Conservation (phyloP, 306 rosid genomes). For the Inga oerstediana region DNA sequence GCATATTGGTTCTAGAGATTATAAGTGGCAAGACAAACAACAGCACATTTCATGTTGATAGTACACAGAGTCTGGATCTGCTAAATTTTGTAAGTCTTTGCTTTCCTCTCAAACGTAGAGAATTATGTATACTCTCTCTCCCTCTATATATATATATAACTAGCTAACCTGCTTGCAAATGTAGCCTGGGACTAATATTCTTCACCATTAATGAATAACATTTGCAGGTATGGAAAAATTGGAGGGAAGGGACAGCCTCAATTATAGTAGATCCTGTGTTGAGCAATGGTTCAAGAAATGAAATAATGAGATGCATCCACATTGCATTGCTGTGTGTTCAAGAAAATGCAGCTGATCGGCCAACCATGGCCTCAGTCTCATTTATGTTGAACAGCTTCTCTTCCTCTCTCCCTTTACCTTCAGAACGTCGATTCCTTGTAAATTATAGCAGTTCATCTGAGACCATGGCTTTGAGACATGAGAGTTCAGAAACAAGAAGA, state of each 20-base stretch:
- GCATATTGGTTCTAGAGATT: slow-evolving; percentile 52
- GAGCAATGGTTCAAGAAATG: neutral
- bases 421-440: neutral
- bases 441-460: neutral
- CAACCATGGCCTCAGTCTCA: neutral
- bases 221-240: slow-evolving; percentile 4
- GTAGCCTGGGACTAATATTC: neutral
- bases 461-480: neutral
- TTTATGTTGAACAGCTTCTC: neutral
- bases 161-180: neutral
- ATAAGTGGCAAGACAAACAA: slow-evolving; percentile 42
- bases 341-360: neutral
- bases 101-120: neutral
- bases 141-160: neutral
- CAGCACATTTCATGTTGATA: neutral
- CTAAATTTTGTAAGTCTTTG: slow-evolving; percentile 44
- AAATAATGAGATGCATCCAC: slow-evolving; percentile 1
- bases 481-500: neutral
- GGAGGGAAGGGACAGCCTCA: neutral
- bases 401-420: neutral
- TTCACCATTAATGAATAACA: neutral
- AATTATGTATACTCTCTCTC: neutral
- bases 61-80: neutral
- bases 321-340: neutral
- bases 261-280: neutral